phyloP scores from a whole-genome alignment of 2,329 filamentous ascomycete genomes.

The Amesomyces nigricolor region DNA sequence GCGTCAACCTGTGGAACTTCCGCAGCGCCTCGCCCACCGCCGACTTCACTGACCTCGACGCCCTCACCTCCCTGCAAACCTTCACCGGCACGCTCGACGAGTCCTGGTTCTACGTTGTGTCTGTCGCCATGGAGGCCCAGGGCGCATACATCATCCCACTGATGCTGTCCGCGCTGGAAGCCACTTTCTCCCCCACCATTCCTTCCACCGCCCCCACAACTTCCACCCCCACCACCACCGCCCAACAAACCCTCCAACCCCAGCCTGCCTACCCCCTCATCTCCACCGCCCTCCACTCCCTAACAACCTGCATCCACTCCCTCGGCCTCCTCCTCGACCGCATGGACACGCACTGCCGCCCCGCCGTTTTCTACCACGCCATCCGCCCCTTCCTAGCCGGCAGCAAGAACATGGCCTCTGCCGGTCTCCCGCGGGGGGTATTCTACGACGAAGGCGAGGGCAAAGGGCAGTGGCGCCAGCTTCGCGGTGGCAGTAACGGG shows the following conservation, averaged over 20 bases:
- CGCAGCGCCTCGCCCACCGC: constrained; percentile 33
- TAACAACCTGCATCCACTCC: constrained; percentile 63
- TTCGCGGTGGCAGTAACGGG: constrained; percentile 87
- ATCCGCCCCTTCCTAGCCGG: constrained; percentile 87
- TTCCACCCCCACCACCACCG: constrained; percentile 41
- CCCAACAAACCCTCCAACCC: too few relatives aligned
- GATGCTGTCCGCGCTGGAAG: constrained; percentile 71
- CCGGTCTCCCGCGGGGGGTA: constrained; percentile 76
- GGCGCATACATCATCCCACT: constrained; percentile 68
- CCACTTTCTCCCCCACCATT: constrained; percentile 46
- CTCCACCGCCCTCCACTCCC: constrained; percentile 55
- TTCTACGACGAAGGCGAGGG: constrained; percentile 73
- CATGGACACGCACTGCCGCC: constrained; percentile 88
- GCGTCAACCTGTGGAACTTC: constrained; percentile 87
- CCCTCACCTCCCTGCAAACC: constrained; percentile 67
- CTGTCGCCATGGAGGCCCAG: constrained; percentile 81
- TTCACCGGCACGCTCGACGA: constrained; percentile 88
- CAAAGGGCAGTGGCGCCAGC: constrained; percentile 63
- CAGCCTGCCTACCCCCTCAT: constrained; percentile 55
- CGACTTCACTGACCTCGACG: constrained; percentile 60
- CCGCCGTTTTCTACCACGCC: constrained; percentile 79
- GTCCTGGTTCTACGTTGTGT: constrained; percentile 89
- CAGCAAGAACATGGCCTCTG: constrained; percentile 84
- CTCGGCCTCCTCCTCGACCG: constrained; percentile 64
- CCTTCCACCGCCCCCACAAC: constrained; percentile 47